Conservation (phyloP, 2,329 filamentous ascomycete genomes). For the Zymoseptoria pseudotritici region DNA sequence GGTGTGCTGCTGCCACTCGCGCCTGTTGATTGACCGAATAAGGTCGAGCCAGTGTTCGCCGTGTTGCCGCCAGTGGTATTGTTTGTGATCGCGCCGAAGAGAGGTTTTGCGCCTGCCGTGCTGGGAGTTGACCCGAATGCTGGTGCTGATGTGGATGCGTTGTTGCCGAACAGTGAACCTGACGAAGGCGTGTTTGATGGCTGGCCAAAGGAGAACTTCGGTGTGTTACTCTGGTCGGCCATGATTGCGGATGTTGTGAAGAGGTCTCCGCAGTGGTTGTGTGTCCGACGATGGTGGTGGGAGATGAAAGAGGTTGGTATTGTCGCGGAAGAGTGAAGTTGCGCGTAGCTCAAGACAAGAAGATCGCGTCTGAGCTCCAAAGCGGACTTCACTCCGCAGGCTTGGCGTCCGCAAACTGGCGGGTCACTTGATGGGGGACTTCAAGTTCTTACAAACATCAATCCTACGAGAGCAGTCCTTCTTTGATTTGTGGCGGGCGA, state of each 20-base stretch:
- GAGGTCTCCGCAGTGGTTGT: too few relatives aligned
- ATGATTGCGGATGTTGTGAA: conserved; percentile 6
- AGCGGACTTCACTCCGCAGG: background rate
- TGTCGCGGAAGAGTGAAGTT: conserved; percentile 4
- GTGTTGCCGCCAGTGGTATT: background rate
- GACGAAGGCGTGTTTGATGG: background rate
- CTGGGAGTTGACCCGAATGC: background rate
- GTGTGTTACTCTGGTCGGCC: conserved; percentile 13
- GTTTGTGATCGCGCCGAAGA: conserved; percentile 1
- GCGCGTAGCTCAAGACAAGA: background rate
- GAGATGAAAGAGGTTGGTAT: background rate
- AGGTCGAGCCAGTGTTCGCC: background rate
- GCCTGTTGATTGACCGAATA: conserved; percentile 1
- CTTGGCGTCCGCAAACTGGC: background rate
- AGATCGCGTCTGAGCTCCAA: background rate
- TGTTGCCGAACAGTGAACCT: conserved; percentile 4
- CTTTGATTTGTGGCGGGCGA: background rate
- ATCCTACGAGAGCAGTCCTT: background rate
- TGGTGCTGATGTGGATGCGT: conserved; percentile 1
- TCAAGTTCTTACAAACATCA: background rate
- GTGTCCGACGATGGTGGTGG: too few relatives aligned
- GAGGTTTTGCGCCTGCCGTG: conserved; percentile 1
- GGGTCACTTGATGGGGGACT: too few relatives aligned
- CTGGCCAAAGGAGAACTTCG: conserved; percentile 11
- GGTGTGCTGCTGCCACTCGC: conserved; percentile 16